These are phyloP conservation scores for Nannizzia gypsea DNA, from an alignment of 2,329 filamentous ascomycete species.

Conservation along the genomic window DNA sequence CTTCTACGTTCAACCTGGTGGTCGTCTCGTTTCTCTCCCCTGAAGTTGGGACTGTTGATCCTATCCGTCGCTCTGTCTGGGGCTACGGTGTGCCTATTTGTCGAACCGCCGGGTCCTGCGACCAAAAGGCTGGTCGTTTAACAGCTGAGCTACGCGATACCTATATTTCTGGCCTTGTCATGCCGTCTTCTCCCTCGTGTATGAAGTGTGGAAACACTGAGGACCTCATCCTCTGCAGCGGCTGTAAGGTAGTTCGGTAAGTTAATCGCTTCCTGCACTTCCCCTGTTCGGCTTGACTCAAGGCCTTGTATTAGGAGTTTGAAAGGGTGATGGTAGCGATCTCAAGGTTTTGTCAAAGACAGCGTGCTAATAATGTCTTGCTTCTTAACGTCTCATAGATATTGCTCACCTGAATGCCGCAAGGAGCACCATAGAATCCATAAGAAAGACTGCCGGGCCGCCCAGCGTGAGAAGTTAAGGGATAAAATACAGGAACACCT, in stretches of 20 bases:
- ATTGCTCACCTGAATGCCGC: constrained; percentile 6
- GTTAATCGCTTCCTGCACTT: not conserved
- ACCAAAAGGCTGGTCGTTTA: constrained; percentile 3
- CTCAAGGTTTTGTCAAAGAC: not conserved
- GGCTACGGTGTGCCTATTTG: constrained; percentile 7
- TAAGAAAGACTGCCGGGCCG: constrained; percentile 5
- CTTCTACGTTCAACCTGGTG: not conserved
- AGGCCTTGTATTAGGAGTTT: too few species aligned
- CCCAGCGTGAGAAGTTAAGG: constrained; percentile 6
- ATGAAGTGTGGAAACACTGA: not conserved
- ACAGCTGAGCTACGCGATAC: not conserved
- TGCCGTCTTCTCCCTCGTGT: not conserved
- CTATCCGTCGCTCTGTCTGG: constrained; percentile 2
- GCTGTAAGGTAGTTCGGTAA: constrained; percentile 5
- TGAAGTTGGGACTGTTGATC: not conserved
- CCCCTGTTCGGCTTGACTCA: not conserved
- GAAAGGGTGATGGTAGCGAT: not conserved
- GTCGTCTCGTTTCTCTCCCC: constrained; percentile 1
- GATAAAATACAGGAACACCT: not conserved
- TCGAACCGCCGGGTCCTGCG: not conserved
- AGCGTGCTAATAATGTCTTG: not conserved
- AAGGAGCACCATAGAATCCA: not conserved
- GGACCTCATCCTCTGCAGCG: not conserved
- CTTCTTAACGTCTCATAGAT: not conserved
- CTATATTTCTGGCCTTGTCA: not conserved